Conservation (phyloP, 208 protist genomes). For the Porcisia hertigi region DNA sequence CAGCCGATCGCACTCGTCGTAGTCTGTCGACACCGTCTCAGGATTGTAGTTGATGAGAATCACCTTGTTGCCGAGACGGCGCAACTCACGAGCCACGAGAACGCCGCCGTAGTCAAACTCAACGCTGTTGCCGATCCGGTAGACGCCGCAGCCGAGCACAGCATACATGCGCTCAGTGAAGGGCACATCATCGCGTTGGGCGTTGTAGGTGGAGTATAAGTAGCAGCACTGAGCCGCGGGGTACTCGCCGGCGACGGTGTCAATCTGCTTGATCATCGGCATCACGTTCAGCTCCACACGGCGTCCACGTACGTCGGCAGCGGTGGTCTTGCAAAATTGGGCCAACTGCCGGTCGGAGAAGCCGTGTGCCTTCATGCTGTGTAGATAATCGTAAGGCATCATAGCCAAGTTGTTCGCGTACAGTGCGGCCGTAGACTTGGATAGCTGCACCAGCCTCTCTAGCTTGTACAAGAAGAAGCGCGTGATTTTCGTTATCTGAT, state of each 20-base stretch:
- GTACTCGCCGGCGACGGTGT: conserved; percentile 98
- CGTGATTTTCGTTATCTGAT: conserved; percentile 95
- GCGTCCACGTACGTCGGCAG: conserved; percentile 55
- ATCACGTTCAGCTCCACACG: conserved; percentile 79
- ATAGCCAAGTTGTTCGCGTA: conserved; percentile 39
- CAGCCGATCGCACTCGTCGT: conserved; percentile 97
- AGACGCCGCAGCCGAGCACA: conserved; percentile 97
- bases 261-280: conserved; percentile 97
- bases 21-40: conserved; percentile 98
- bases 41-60: conserved; percentile 99
- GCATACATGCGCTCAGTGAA: conserved; percentile 86
- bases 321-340: conserved; percentile 51
- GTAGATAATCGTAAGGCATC: conserved; percentile 64
- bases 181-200: conserved; percentile 82
- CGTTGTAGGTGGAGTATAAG: conserved; percentile 97
- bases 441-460: conserved; percentile 82
- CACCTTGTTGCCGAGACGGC: conserved; percentile 92
- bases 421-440: conserved; percentile 30
- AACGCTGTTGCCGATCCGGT: conserved; percentile 97
- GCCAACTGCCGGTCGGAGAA: conserved; percentile 96
- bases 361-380: conserved; percentile 90
- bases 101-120: conserved; percentile 99
- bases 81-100: conserved; percentile 92
- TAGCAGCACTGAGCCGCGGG: conserved; percentile 95
- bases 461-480: conserved; percentile 97